Evolutionary conservation across 2,329 filamentous ascomycete genomes (phyloP).

Genomic region (Fusarium sterilihyphosum): DNA sequence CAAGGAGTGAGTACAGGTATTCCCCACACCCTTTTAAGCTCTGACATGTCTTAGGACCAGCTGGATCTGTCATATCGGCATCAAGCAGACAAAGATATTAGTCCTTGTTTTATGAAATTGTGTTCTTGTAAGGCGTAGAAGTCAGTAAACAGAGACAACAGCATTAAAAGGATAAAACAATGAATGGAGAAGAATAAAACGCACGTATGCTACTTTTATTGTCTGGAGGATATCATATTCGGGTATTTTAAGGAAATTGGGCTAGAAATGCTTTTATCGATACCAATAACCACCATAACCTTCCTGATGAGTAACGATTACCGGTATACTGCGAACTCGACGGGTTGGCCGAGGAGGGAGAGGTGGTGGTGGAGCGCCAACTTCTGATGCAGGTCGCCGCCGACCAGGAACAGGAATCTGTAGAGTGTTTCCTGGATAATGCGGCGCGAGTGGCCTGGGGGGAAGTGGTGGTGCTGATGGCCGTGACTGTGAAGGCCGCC

Average conservation of each 20-base stretch:
- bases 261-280: conserved; percentile 31
- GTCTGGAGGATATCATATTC: conserved; percentile 12
- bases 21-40: conserved; percentile 35
- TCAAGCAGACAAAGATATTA: conserved; percentile 33
- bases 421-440: conserved; percentile 18
- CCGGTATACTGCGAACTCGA: conserved; percentile 42
- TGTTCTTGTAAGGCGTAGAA: background rate
- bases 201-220: conserved; percentile 28
- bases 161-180: background rate
- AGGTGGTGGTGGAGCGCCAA: conserved; percentile 36
- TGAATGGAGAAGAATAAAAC: background rate
- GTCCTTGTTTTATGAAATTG: background rate
- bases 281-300: conserved; percentile 31
- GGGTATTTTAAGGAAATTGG: conserved; percentile 26
- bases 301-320: conserved; percentile 46
- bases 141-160: conserved; percentile 8
- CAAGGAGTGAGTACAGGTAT: conserved; percentile 44
- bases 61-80: conserved; percentile 27
- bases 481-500: conserved; percentile 7
- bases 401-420: background rate
- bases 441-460: conserved; percentile 27
- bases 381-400: conserved; percentile 36
- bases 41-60: conserved; percentile 44
- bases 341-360: conserved; percentile 42
- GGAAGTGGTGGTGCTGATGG: conserved; percentile 23